These are phyloP conservation scores for Sanghuangporus weigelae DNA, from an alignment of 1,284 basidiomycete genomes.

Conservation along the genomic window DNA sequence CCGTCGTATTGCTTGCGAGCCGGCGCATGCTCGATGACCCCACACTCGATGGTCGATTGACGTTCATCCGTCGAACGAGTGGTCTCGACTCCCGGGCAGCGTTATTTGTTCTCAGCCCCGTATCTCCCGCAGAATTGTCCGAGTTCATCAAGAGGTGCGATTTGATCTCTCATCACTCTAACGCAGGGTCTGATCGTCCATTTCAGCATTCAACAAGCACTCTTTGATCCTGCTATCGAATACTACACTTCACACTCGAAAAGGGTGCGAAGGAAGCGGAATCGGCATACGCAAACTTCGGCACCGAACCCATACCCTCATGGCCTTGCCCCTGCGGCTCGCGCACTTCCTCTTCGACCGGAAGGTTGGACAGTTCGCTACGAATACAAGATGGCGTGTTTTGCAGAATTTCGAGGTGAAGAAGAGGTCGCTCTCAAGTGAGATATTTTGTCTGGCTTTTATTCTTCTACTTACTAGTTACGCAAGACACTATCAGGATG, in stretches of 20 bases:
- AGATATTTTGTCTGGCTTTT: conserved; percentile 25
- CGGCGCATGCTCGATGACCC: conserved; percentile 83
- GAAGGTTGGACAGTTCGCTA: conserved; percentile 96
- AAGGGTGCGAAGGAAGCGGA: conserved; percentile 84
- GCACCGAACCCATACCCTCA: conserved; percentile 38
- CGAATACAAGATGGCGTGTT: conserved; percentile 95
- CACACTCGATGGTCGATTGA: conserved; percentile 75
- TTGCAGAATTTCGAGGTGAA: conserved; percentile 91
- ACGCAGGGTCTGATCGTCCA: conserved; percentile 4
- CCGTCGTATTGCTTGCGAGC: conserved; percentile 90
- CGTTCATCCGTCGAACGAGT: conserved; percentile 81
- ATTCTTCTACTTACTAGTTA: conserved; percentile 16
- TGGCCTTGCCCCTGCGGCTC: conserved; percentile 27
- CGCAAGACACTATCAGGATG: conserved; percentile 84
- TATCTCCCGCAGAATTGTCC: conserved; percentile 71
- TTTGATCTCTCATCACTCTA: conserved; percentile 3
- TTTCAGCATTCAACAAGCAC: conserved; percentile 75
- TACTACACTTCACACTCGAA: conserved; percentile 93
- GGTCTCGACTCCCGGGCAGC: conserved; percentile 88
- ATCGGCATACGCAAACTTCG: conserved; percentile 58
- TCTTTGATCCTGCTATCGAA: conserved; percentile 85
- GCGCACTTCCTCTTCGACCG: conserved; percentile 58
- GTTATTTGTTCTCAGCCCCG: conserved; percentile 91
- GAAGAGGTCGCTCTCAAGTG: conserved; percentile 84
- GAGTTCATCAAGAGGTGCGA: conserved; percentile 78